These are phyloP conservation scores for Colletotrichum falcatum DNA, from an alignment of 2,329 filamentous ascomycete species.

Conservation along the genomic window DNA sequence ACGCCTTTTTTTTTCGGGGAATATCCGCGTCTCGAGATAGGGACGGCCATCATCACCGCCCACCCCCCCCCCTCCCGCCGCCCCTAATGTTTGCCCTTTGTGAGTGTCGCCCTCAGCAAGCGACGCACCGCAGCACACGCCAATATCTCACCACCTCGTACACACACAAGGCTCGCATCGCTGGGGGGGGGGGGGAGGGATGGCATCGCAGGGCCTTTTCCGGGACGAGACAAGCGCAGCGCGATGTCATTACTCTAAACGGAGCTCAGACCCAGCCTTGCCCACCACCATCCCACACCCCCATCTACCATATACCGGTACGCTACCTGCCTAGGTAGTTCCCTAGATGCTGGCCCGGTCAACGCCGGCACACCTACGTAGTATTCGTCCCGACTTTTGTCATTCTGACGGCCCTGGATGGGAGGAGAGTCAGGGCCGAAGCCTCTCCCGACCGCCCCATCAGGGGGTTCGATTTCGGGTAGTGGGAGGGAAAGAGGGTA, in stretches of 20 bases:
- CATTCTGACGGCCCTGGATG: not conserved
- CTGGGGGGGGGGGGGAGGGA: too few relatives aligned
- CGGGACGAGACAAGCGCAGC: not conserved
- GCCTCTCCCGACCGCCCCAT: not conserved
- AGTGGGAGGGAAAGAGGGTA: not conserved
- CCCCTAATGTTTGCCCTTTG: not conserved
- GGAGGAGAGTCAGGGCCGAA: not conserved
- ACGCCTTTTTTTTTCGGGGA: too few relatives aligned
- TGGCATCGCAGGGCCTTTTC: too few relatives aligned
- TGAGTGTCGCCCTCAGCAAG: not conserved
- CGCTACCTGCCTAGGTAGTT: not conserved
- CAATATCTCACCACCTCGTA: too few relatives aligned
- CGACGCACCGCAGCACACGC: not conserved
- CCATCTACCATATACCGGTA: not conserved
- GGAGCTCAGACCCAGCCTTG: not conserved
- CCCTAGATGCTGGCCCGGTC: not conserved
- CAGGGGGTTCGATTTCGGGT: not conserved
- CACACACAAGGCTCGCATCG: not conserved
- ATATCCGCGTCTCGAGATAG: not conserved
- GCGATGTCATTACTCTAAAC: not conserved
- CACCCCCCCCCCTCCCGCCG: too few relatives aligned
- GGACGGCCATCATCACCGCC: too few relatives aligned
- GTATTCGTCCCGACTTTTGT: not conserved
- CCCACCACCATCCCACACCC: not conserved
- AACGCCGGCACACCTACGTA: not conserved